phyloP scores from a whole-genome alignment of 2,329 filamentous ascomycete genomes.

The Colletotrichum sp. region DNA sequence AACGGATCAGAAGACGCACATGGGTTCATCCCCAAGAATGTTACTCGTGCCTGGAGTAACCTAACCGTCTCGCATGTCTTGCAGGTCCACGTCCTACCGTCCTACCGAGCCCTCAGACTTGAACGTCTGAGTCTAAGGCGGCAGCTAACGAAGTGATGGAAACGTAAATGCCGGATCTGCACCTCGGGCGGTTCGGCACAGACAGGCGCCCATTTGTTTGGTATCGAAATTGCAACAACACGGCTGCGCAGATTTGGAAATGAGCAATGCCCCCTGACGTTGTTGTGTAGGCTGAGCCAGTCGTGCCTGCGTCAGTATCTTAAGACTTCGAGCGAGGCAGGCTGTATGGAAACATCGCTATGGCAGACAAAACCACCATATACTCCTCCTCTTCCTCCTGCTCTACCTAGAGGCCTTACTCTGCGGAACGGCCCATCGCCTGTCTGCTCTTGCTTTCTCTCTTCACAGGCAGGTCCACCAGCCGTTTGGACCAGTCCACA shows the following conservation, averaged over 20 bases:
- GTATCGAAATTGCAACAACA: neutral
- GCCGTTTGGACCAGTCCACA: neutral
- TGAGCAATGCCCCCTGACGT: conserved; percentile 4
- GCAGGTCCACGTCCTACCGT: neutral
- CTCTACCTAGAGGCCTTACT: neutral
- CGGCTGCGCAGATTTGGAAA: neutral
- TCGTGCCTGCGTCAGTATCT: neutral
- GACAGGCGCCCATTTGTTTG: neutral
- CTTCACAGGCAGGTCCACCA: neutral
- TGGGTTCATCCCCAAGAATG: neutral
- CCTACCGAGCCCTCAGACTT: neutral
- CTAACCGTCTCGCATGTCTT: neutral
- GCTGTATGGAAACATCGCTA: neutral
- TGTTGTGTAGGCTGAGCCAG: neutral
- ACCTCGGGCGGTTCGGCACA: neutral
- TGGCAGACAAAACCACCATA: neutral
- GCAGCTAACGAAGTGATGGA: conserved; percentile 12
- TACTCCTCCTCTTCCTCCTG: neutral
- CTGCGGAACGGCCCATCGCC: neutral
- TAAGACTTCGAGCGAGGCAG: neutral
- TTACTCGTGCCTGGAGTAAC: neutral
- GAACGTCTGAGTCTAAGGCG: neutral
- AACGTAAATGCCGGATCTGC: neutral
- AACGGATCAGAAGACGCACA: neutral
- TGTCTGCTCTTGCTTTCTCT: neutral